A percentile compares a stretch with the other conserved stretches of the same genome.
Evolutionary conservation across 495 filamentous ascomycete species (phyloP).

Genomic region (Podospora conica): DNA sequence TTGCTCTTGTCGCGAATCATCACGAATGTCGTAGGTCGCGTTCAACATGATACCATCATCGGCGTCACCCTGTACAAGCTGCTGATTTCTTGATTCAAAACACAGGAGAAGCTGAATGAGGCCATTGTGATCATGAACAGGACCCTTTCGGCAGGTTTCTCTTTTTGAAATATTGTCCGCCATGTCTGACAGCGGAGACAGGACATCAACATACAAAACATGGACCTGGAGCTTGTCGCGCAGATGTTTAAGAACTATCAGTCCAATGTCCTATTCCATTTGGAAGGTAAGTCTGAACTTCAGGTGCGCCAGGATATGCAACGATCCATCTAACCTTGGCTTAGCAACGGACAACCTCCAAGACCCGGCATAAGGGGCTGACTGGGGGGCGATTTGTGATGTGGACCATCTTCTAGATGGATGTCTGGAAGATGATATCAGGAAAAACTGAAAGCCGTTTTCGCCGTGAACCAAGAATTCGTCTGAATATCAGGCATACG

Average conservation of each 20-base stretch:
- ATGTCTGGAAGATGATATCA: not conserved
- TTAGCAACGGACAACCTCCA: conserved; percentile 80
- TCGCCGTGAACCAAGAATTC: not conserved
- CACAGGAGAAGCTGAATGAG: conserved; percentile 95
- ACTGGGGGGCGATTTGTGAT: not conserved
- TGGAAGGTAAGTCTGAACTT: conserved; percentile 64
- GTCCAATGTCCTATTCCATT: conserved; percentile 92
- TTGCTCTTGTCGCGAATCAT: conserved; percentile 91
- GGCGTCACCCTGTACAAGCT: not conserved
- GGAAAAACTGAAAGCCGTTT: not conserved
- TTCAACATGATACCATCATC: not conserved
- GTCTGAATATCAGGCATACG: not conserved
- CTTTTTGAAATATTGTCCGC: no score
- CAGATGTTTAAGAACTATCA: conserved; percentile 99
- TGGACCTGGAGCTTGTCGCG: conserved; percentile 95
- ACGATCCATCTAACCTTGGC: not conserved
- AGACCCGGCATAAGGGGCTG: conserved; percentile 56
- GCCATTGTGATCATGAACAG: conserved; percentile 88
- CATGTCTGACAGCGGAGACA: conserved; percentile 29
- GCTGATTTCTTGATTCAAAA: not conserved
- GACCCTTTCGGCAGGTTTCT: conserved; percentile 62
- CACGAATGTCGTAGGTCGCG: conserved; percentile 72
- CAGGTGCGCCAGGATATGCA: not conserved
- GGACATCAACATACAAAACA: conserved; percentile 97
- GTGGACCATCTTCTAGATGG: not conserved